Evolutionary conservation across 441 rosid genomes (phyloP).

Genomic region (Arabidopsis lyrata): DNA sequence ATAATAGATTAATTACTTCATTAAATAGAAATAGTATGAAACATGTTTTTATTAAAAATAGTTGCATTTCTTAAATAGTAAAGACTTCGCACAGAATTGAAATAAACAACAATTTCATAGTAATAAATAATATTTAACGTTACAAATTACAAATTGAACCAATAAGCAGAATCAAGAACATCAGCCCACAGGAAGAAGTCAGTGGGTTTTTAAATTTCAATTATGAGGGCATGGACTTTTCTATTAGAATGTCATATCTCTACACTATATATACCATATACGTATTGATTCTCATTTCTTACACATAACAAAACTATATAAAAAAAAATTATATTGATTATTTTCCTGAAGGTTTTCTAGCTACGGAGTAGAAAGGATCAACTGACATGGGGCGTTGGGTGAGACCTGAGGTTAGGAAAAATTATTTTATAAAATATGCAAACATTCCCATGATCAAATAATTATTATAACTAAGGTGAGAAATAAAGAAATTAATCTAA

Average conservation of each 20-base stretch:
- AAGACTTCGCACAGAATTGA: no score
- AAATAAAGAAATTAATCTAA: neutral
- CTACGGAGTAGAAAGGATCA: conserved; percentile 6
- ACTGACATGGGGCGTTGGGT: conserved; percentile 73
- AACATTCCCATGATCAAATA: neutral
- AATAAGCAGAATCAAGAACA: no score
- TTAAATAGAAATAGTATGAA: neutral
- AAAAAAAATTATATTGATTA: neutral
- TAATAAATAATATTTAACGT: no score
- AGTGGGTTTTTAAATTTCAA: conserved; percentile 22
- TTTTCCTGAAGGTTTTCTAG: neutral
- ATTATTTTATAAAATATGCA: neutral
- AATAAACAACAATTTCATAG: no score
- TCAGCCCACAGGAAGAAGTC: no score
- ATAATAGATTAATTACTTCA: neutral
- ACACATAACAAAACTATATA: neutral
- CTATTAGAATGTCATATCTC: conserved; percentile 7
- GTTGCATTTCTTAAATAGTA: neutral
- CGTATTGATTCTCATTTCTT: conserved; percentile 19
- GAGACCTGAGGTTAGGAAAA: conserved; percentile 68
- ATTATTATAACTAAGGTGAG: neutral
- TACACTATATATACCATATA: conserved; percentile 25
- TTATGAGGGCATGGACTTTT: conserved; percentile 21
- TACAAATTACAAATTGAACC: no score
- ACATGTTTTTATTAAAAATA: neutral